A percentile compares a stretch with the other conserved stretches of the same genome.
Evolutionary conservation across 768 basidiomycete genomes (phyloP).

Genomic region (Rhizopogon roseolus): DNA sequence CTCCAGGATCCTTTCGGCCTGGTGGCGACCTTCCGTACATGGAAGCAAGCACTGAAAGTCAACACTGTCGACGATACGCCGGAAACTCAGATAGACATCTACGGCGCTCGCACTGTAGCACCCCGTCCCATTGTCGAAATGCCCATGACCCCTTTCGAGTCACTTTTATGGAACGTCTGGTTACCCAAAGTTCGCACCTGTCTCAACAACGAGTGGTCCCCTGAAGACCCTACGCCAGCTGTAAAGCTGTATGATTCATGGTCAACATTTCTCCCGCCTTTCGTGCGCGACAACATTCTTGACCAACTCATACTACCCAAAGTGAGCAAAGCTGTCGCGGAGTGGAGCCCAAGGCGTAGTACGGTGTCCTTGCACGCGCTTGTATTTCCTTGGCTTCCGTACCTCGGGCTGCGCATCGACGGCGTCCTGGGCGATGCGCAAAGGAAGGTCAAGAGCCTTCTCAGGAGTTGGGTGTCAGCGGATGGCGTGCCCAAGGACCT

Average conservation of each 20-base stretch:
- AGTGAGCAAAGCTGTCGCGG: slow-evolving; percentile 73
- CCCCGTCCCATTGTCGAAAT: slow-evolving; percentile 35
- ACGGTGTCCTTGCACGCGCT: slow-evolving; percentile 65
- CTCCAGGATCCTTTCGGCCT: slow-evolving; percentile 69
- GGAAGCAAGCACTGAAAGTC: slow-evolving; percentile 66
- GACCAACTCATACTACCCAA: slow-evolving; percentile 96
- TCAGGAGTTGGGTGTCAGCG: slow-evolving; percentile 69
- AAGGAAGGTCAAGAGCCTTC: slow-evolving; percentile 74
- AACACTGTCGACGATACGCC: slow-evolving; percentile 39
- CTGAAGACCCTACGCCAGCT: slow-evolving; percentile 66
- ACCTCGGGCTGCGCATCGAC: slow-evolving; percentile 79
- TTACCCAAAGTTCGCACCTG: slow-evolving; percentile 89
- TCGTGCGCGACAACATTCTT: slow-evolving; percentile 91
- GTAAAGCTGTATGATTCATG: slow-evolving; percentile 85
- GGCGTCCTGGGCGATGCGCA: slow-evolving; percentile 83
- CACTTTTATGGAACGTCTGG: slow-evolving; percentile 92
- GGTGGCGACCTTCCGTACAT: slow-evolving; percentile 59
- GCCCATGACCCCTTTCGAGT: slow-evolving; percentile 94
- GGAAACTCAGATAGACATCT: slow-evolving; percentile 48
- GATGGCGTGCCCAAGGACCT: slow-evolving; percentile 79
- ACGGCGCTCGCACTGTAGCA: slow-evolving; percentile 40
- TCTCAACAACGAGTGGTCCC: slow-evolving; percentile 94
- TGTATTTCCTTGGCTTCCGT: slow-evolving; percentile 94
- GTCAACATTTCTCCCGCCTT: slow-evolving; percentile 82
- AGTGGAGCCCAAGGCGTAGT: slow-evolving; percentile 70